These are phyloP conservation scores for Candida manassasensis DNA, from an alignment of 805 yeast species.

Conservation along the genomic window DNA sequence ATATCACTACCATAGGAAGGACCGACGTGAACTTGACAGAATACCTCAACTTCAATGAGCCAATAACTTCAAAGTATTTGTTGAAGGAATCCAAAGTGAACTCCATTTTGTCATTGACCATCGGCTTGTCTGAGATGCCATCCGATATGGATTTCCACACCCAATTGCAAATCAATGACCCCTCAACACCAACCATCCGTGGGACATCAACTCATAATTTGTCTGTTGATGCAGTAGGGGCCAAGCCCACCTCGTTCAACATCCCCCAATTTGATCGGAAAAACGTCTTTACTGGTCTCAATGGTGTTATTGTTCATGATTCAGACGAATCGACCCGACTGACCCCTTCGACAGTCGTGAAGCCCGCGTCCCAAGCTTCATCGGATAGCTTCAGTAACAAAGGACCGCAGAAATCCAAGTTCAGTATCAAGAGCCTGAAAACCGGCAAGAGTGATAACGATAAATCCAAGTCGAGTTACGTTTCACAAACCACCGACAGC, in stretches of 20 bases:
- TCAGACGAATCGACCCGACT: conserved; percentile 4
- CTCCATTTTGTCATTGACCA: conserved; percentile 62
- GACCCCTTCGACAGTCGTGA: conserved; percentile 1
- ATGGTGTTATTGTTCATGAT: conserved; percentile 29
- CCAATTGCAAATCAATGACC: conserved; percentile 33
- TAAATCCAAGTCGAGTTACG: neutral
- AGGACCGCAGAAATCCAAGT: neutral
- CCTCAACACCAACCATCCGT: conserved; percentile 7
- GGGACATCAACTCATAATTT: neutral
- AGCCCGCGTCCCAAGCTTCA: conserved; percentile 4
- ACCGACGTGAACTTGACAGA: conserved; percentile 69
- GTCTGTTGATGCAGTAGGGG: conserved; percentile 1
- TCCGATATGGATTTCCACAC: conserved; percentile 38
- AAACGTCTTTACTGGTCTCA: conserved; percentile 47
- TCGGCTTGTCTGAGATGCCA: conserved; percentile 46
- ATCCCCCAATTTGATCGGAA: conserved; percentile 38
- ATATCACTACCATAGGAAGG: conserved; percentile 54
- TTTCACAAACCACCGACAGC: neutral
- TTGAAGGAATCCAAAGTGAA: conserved; percentile 78
- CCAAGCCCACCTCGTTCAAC: conserved; percentile 32
- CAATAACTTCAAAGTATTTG: conserved; percentile 57
- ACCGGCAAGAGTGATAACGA: neutral
- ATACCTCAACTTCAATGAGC: conserved; percentile 52
- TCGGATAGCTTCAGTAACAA: neutral
- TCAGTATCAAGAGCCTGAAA: neutral